These are phyloP conservation scores for Skeletonema grethae DNA, from an alignment of 108 stramenopile genomes.

Conservation along the genomic window DNA sequence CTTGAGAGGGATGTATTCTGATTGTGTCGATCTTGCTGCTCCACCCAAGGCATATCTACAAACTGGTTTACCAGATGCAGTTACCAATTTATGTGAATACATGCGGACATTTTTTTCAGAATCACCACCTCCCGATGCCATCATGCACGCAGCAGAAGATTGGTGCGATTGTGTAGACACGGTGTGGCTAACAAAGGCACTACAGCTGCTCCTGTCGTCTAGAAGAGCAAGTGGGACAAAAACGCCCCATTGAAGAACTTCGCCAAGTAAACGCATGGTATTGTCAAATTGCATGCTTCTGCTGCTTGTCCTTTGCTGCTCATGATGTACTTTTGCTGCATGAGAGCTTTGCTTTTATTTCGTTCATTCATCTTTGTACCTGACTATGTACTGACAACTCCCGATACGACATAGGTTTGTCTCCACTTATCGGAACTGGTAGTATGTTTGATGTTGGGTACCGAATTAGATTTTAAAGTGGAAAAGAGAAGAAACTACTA, in stretches of 20 bases:
- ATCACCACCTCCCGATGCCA: background rate
- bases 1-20: constrained; percentile 12
- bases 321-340: too few species aligned
- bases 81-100: constrained; percentile 10
- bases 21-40: constrained; percentile 38
- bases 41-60: constrained; percentile 46
- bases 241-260: background rate
- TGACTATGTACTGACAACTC: too few species aligned
- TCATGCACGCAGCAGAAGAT: background rate
- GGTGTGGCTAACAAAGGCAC: background rate
- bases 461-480: too few species aligned
- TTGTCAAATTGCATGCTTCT: too few species aligned
- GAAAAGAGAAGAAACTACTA: too few species aligned
- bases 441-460: too few species aligned
- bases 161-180: background rate
- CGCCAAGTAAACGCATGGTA: too few species aligned
- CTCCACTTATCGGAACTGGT: too few species aligned
- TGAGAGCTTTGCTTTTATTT: too few species aligned
- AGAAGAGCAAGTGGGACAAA: background rate
- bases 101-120: background rate
- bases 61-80: constrained; percentile 36
- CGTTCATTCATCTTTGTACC: too few species aligned
- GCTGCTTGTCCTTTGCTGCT: too few species aligned
- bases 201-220: background rate
- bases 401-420: too few species aligned